These are phyloP conservation scores for Trifolium repens DNA, from an alignment of 306 rosid genomes.

Conservation along the genomic window DNA sequence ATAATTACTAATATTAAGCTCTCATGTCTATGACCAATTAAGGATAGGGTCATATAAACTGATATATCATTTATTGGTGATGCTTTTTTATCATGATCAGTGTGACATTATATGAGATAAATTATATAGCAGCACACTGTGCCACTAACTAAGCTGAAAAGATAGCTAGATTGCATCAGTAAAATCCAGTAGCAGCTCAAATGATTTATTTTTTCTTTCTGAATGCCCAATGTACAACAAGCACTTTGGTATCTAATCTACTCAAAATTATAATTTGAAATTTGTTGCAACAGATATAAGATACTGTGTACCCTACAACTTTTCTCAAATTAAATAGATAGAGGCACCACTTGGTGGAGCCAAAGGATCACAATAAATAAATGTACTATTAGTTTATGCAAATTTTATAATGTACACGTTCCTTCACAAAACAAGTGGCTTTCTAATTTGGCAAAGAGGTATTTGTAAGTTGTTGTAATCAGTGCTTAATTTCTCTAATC, in stretches of 20 bases:
- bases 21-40: too few species aligned
- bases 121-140: slow-evolving; percentile 31
- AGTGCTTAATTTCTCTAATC: slow-evolving; percentile 41
- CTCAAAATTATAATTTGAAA: slow-evolving; percentile 30
- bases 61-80: too few species aligned
- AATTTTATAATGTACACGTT: slow-evolving; percentile 36
- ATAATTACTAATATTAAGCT: too few species aligned
- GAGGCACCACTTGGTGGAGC: slow-evolving; percentile 43
- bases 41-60: too few species aligned
- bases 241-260: slow-evolving; percentile 47
- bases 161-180: slow-evolving; percentile 56
- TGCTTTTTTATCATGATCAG: slow-evolving; percentile 38
- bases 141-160: slow-evolving; percentile 47
- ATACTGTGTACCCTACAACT: slow-evolving; percentile 21
- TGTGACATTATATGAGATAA: slow-evolving; percentile 1
- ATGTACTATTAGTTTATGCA: slow-evolving; percentile 25
- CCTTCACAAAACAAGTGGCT: slow-evolving; percentile 42
- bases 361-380: slow-evolving; percentile 36
- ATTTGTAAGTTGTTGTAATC: slow-evolving; percentile 7
- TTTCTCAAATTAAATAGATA: background rate
- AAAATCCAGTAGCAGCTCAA: slow-evolving; percentile 41
- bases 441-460: slow-evolving; percentile 48
- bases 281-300: slow-evolving; percentile 22
- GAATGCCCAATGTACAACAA: slow-evolving; percentile 61
- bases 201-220: slow-evolving; percentile 18